phyloP scores from a whole-genome alignment of 176 grass and related monocot species.

The Pontederia paniculata region DNA sequence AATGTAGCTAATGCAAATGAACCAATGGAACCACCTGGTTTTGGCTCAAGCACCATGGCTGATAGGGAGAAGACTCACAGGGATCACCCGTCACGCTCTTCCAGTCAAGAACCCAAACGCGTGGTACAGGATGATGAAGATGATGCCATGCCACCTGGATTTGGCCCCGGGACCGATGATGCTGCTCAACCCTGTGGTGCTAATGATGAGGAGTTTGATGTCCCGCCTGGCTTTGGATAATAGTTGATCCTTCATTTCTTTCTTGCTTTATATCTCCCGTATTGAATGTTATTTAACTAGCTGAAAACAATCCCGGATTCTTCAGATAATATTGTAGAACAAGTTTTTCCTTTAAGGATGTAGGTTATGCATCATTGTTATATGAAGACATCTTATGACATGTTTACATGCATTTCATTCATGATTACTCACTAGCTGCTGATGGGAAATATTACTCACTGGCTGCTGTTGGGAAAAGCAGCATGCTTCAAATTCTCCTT shows the following conservation, averaged over 20 bases:
- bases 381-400: too few relatives aligned
- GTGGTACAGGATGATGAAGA: constrained; percentile 22
- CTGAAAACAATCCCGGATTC: too few relatives aligned
- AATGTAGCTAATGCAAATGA: constrained; percentile 29
- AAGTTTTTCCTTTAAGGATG: too few relatives aligned
- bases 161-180: background rate
- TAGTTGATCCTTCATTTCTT: background rate
- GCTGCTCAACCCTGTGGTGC: background rate
- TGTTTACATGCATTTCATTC: too few relatives aligned
- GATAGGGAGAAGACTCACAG: background rate
- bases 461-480: too few relatives aligned
- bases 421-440: too few relatives aligned
- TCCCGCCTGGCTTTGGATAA: constrained; percentile 70
- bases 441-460: too few relatives aligned
- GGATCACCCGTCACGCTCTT: background rate
- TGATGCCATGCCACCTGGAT: constrained; percentile 17
- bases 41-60: constrained; percentile 26
- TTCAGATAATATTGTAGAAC: too few relatives aligned
- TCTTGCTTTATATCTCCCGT: background rate
- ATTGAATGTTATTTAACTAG: too few relatives aligned
- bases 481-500: too few relatives aligned
- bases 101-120: constrained; percentile 16
- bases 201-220: constrained; percentile 39
- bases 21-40: constrained; percentile 52
- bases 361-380: too few relatives aligned